Percentiles rank a stretch among this genome's conserved stretches.
phyloP scores from a whole-genome alignment of 2,329 filamentous ascomycete species.

The Penicillium glabrum region DNA sequence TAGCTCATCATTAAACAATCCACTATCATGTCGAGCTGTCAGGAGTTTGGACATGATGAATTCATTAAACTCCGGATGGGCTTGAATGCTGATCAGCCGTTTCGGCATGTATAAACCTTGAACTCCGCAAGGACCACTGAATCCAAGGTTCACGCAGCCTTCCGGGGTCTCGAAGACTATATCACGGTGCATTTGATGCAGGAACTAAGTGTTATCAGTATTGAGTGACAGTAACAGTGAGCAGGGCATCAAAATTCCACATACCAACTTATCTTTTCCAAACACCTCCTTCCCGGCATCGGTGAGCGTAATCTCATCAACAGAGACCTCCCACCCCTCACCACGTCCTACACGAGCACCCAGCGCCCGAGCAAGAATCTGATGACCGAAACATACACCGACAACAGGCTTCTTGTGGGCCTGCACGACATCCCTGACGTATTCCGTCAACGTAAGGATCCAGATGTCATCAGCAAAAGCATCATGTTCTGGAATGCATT shows the following conservation, averaged over 20 bases:
- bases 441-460: constrained; percentile 47
- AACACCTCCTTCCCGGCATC: constrained; percentile 44
- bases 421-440: constrained; percentile 30
- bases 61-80: constrained; percentile 50
- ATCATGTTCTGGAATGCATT: constrained; percentile 29
- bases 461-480: constrained; percentile 47
- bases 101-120: constrained; percentile 47
- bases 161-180: constrained; percentile 43
- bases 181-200: constrained; percentile 53
- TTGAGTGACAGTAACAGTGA: too few relatives aligned
- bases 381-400: constrained; percentile 52
- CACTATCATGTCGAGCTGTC: constrained; percentile 18
- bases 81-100: constrained; percentile 46
- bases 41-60: constrained; percentile 38
- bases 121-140: constrained; percentile 42
- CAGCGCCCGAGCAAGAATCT: constrained; percentile 49
- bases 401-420: constrained; percentile 35
- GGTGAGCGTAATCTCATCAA: constrained; percentile 43
- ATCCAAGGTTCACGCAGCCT: constrained; percentile 42
- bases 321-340: constrained; percentile 49
- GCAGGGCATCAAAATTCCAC: not conserved
- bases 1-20: constrained; percentile 24
- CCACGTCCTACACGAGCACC: constrained; percentile 39
- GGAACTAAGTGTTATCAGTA: constrained; percentile 12
- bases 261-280: constrained; percentile 26